phyloP scores from a whole-genome alignment of 106 monocot genomes.

The Phalaenopsis equestris region DNA sequence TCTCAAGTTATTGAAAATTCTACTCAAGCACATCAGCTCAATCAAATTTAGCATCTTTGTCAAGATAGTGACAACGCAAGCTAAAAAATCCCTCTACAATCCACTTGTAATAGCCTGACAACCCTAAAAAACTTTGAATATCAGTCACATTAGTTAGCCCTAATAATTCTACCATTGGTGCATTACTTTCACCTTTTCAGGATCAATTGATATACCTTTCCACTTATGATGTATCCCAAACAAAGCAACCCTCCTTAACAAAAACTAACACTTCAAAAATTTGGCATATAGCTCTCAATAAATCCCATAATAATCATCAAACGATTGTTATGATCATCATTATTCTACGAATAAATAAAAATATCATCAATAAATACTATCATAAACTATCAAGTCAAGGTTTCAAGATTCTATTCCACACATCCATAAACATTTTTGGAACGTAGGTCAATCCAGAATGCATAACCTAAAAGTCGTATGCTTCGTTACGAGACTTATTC shows the following conservation, averaged over 20 bases:
- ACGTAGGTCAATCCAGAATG: too few relatives aligned
- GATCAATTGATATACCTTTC: background rate
- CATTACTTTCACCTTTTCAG: background rate
- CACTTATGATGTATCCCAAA: background rate
- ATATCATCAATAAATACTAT: too few relatives aligned
- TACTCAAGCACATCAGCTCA: background rate
- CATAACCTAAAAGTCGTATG: too few relatives aligned
- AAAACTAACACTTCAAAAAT: too few relatives aligned
- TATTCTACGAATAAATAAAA: too few relatives aligned
- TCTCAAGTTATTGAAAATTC: conserved; percentile 4
- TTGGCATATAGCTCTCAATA: too few relatives aligned
- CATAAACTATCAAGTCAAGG: too few relatives aligned
- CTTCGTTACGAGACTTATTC: too few relatives aligned
- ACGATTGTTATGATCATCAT: too few relatives aligned
- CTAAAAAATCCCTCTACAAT: background rate
- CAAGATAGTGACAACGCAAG: background rate
- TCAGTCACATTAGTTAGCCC: background rate
- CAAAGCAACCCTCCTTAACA: background rate
- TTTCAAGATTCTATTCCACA: too few relatives aligned
- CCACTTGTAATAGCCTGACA: background rate
- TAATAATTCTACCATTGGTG: background rate
- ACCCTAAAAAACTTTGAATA: background rate
- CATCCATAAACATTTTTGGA: too few relatives aligned
- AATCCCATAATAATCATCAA: too few relatives aligned
- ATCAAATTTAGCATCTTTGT: background rate